Base-by-base conservation (phyloP, 306 rosid genomes). In the Cercis canadensis region DNA sequence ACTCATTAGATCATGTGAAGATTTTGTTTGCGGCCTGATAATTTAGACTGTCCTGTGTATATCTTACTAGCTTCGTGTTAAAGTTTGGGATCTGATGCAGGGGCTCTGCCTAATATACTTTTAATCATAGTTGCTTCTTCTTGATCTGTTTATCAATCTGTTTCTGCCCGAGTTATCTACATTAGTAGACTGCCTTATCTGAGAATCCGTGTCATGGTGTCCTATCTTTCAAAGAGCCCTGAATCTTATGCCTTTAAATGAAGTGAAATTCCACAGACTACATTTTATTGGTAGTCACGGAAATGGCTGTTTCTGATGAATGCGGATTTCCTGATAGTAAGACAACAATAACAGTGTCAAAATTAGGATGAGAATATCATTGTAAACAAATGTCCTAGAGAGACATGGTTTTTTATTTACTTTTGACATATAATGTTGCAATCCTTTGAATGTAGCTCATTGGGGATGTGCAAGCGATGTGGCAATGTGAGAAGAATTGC, bases 391-490 rank as follows among this genome's bases (percentile, higher is more conserved):
- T 63, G 44, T 12, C 53, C 12, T 24, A 53, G 37, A 7, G 12
- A 46, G 17, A 5, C 16, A 10, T 59, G 11, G 7, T 17, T 59
- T 59, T 47, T 47, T 24, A 15, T 46, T 11, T 41, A 3, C 29
- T 46, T 24, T 37, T 83, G 62, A 71, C 54, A 24, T 14, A 11
- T 62, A 10, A 5, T 15, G 12, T 11, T 29, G 33, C 61, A 65
- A 73, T 32, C 40, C 18, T 15, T 74, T 59, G 19, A 61, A 13
- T 81, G 77, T 85, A 92, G 97, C 63, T 73, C 97, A 16, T 74
- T 92, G 46, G 98, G 88, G 10, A 70, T 92, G 92, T 92, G 97
- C 88, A 92, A 84, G 43, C 43, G 43, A 70, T 37, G 43, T 37
- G 43, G 43, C 43, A 37, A 37, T 5, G 4, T 5, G 43, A 37